Base-by-base conservation (phyloP, 805 yeast genomes). In the Komagataella mondaviorum region DNA sequence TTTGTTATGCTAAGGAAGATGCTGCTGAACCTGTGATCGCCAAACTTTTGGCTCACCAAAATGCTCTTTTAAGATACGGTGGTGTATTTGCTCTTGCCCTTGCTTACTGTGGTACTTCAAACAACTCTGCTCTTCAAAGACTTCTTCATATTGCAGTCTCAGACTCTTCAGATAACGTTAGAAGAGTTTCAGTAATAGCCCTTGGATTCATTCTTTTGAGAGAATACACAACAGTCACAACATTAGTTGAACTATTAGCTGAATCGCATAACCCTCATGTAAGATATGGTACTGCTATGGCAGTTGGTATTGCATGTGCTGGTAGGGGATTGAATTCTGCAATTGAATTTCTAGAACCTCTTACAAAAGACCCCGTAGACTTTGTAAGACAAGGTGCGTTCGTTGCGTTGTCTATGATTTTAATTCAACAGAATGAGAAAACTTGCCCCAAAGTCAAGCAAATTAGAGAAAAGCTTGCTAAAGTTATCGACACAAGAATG, bases 341-440 rank as follows among this genome's bases (percentile, higher is more conserved):
- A 0, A 77, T 93, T 56, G 96, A 89, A 54, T 89, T 93, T 16
- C 76, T 93, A 57, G 95, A 88, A 69, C 96, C 97, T 39, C 77
- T 93, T 71, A 80, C 91, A 23, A 88, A 86, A 62, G 99, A 93
- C 68, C 81, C 96, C 1, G 95, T 89, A 47, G 99, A 93, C 67
- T 93, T 91, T 70, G 99, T 93, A 46, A 86, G 98, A 65, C 99
- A 93, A 70, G 98, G 98, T 59, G 96, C 99, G 1, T 78, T 89
- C 68, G 83, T 90, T 66, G 95, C 98, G 2, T 71, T 88, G 55
- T 78, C 98, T 6, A 85, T 93, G 96, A 80, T 93, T 52, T 76
- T 90, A 62, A 83, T 93, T 53, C 86, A 83, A 66, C 91, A 86
- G 60, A 93, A 87, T 63, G 96, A 90, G 59, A 81, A 81, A 57